Evolutionary conservation across 78 protist genomes (phyloP), one percentile per base, ranked within the genome.

Genomic region (Mastigamoeba balamuthi): DNA sequence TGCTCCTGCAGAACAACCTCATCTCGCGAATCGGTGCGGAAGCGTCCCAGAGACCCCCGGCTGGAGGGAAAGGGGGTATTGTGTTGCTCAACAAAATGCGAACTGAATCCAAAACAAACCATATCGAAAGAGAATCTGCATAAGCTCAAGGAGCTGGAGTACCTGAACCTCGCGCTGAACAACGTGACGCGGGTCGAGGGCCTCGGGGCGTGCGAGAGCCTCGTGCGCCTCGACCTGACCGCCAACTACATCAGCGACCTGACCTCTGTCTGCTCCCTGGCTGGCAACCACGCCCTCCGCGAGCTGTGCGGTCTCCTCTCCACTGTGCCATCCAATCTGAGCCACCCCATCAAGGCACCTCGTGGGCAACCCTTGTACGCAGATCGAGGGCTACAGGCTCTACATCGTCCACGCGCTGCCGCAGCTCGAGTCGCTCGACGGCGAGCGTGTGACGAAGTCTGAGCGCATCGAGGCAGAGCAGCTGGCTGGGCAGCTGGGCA

Each of bases 121-220:
- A n/a, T n/a, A n/a, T n/a, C n/a, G n/a, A n/a, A n/a, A 75, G 90
- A 92, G 48, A 73, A 77, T 10, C 38, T 92, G 6, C 0, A 69
- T 53, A 58, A 74, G 5, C 72, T 92, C 67, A 83, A 86, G 39
- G 4, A 28, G 8, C 86, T 92, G 0, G 40, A 66, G 64, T 89
- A 89, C 52, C 76, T 92, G 28, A 89, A 92, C 77, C 40, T 92
- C 30, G 89, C 93, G 1, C 69, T 92, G n/a, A 92, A 92, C 80
- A 80, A 73, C 68, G 40, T 92, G 29, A 53, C 29, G 3, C 0
- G 10, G 38, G 68, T 92, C 65, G 87, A 84, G 35, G 27, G 33
- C 1, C 64, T 92, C 2, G 89, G 74, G 0, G 33, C 73, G 28
- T 85, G 87, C 68, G 96, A 92, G 37, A 33, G 35, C 25, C 85